Evolutionary conservation across 352 stramenopile species (phyloP).

Genomic region (Lagenidium giganteum): DNA sequence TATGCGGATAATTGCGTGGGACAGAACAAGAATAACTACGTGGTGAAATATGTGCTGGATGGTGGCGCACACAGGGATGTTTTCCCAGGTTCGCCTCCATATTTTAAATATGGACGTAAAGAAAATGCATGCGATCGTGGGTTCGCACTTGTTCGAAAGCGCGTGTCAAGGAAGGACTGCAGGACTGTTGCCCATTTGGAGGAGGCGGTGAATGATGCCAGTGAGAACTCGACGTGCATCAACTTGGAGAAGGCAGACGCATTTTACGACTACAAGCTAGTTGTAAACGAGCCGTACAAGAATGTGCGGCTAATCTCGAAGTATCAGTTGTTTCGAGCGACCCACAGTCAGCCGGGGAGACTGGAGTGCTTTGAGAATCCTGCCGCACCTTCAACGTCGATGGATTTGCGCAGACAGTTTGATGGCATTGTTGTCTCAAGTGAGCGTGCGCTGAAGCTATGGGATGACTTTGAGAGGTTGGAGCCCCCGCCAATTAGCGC

Average conservation of each 20-base stretch:
- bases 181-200: slow-evolving; percentile 1
- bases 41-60: slow-evolving; percentile 5
- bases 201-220: too few species aligned
- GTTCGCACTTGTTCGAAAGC: slow-evolving; percentile 2
- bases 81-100: neutral
- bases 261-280: neutral
- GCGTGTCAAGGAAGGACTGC: neutral
- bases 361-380: too few species aligned
- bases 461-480: neutral
- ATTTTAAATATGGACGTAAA: slow-evolving; percentile 4
- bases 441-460: neutral
- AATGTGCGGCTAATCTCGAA: neutral
- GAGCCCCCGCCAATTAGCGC: neutral
- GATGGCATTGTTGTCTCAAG: neutral
- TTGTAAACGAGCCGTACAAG: slow-evolving; percentile 3
- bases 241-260: neutral
- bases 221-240: too few species aligned
- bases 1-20: slow-evolving; percentile 12
- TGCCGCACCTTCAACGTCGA: too few species aligned
- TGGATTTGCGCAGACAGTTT: neutral
- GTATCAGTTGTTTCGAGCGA: slow-evolving; percentile 1
- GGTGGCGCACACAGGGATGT: neutral
- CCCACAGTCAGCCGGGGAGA: too few species aligned
- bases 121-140: slow-evolving; percentile 14
- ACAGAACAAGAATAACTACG: slow-evolving; percentile 14